Conservation (phyloP, 179 eudicot species). For the Silene vulgaris region DNA sequence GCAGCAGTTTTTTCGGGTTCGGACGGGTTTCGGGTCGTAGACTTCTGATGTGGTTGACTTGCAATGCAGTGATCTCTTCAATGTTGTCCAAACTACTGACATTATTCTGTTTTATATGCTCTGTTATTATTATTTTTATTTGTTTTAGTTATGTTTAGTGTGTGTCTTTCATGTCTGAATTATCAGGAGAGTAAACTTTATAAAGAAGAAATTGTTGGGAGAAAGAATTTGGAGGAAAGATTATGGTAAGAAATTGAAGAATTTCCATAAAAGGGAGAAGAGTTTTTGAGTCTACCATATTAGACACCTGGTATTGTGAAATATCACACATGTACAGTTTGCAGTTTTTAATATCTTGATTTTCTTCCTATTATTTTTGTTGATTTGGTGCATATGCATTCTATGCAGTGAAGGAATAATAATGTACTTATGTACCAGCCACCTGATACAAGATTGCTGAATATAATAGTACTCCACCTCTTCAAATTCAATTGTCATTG, state of each 20-base stretch:
- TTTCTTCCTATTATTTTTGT: constrained; percentile 10
- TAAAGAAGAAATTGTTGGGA: background rate
- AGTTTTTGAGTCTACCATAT: constrained; percentile 12
- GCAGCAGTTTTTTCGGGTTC: constrained; percentile 15
- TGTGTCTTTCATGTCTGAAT: background rate
- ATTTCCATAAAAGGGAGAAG: constrained; percentile 3
- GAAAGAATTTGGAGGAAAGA: background rate
- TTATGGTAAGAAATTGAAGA: constrained; percentile 21
- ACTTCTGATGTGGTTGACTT: constrained; percentile 41
- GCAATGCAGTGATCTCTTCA: constrained; percentile 50
- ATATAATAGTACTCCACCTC: too few relatives aligned
- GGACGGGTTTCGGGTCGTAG: constrained; percentile 31
- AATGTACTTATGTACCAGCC: background rate
- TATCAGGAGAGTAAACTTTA: background rate
- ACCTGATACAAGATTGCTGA: background rate
- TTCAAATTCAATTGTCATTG: too few relatives aligned
- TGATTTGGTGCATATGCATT: background rate
- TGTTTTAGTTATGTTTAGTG: background rate
- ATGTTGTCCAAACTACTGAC: constrained; percentile 51
- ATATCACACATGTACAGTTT: background rate
- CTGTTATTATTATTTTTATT: background rate
- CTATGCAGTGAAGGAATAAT: background rate
- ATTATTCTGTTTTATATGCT: constrained; percentile 22
- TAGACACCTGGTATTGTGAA: background rate
- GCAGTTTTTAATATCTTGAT: constrained; percentile 12